phyloP scores from a whole-genome alignment of 345 rosid species.

The Boechera stricta region DNA sequence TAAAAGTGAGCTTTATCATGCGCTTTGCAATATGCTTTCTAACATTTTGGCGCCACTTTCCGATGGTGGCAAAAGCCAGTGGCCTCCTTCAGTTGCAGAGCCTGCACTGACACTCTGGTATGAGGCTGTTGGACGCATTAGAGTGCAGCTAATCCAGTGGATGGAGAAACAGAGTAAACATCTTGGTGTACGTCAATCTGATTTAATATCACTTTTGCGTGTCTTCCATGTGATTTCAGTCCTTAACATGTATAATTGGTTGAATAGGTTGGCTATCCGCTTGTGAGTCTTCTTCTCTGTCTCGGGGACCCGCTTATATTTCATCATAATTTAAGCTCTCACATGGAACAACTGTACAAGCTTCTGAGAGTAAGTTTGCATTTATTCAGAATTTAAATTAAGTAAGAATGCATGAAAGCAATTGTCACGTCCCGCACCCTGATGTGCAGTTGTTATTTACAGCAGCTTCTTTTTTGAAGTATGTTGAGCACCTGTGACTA shows the following conservation, averaged over 20 bases:
- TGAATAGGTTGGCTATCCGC: conserved; percentile 92
- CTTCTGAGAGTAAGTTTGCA: conserved; percentile 80
- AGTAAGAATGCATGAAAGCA: conserved; percentile 10
- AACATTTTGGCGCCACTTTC: conserved; percentile 95
- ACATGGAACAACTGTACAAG: conserved; percentile 98
- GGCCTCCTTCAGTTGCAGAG: conserved; percentile 97
- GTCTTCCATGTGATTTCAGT: conserved; percentile 26
- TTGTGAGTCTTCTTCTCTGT: conserved; percentile 98
- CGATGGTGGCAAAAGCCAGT: conserved; percentile 91
- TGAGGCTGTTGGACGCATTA: conserved; percentile 95
- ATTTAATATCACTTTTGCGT: conserved; percentile 12
- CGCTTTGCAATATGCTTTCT: conserved; percentile 95
- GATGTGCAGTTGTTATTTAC: conserved; percentile 21
- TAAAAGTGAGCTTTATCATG: conserved; percentile 98
- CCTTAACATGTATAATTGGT: conserved; percentile 34
- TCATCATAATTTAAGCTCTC: conserved; percentile 78
- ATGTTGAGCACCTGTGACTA: conserved; percentile 17
- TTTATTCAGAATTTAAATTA: conserved; percentile 22
- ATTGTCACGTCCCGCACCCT: conserved; percentile 22
- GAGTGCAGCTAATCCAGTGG: conserved; percentile 85
- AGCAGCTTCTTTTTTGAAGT: conserved; percentile 3
- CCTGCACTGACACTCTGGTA: conserved; percentile 92
- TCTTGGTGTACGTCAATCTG: conserved; percentile 68
- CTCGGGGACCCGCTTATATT: conserved; percentile 97
- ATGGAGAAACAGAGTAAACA: conserved; percentile 99